phyloP scores from a whole-genome alignment of 2,329 filamentous ascomycete species.

The Aureobasidium mangrovei region DNA sequence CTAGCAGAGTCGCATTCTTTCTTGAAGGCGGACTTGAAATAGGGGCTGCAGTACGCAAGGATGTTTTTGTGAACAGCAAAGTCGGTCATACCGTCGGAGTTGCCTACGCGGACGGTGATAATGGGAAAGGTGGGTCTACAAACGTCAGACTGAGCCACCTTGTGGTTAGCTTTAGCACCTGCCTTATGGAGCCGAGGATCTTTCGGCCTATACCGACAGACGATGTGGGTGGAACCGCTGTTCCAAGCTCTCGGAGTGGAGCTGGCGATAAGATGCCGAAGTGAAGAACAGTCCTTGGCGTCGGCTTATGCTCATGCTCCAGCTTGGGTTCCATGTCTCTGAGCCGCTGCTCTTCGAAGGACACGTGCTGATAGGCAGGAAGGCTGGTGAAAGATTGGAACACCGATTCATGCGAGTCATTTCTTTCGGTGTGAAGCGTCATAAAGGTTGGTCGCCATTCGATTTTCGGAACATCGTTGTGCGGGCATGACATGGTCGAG shows the following conservation, averaged over 20 bases:
- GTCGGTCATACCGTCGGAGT: background rate
- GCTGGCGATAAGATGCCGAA: background rate
- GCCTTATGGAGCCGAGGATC: no score
- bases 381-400: background rate
- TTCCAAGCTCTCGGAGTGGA: background rate
- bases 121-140: background rate
- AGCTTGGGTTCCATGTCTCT: background rate
- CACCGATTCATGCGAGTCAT: background rate
- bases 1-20: slow-evolving; percentile 9
- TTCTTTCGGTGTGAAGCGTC: no score
- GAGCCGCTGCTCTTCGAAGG: background rate
- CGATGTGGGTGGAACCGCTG: background rate
- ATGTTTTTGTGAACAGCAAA: background rate
- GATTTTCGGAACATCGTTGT: no score
- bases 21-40: slow-evolving; percentile 10
- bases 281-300: background rate
- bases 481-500: no score
- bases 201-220: no score
- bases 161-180: no score
- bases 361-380: background rate
- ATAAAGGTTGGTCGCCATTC: no score
- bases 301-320: background rate
- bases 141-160: no score
- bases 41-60: background rate
- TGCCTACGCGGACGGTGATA: background rate